Evolutionary conservation across 768 basidiomycete species (phyloP).

Genomic region (Cytidiella melzeri): DNA sequence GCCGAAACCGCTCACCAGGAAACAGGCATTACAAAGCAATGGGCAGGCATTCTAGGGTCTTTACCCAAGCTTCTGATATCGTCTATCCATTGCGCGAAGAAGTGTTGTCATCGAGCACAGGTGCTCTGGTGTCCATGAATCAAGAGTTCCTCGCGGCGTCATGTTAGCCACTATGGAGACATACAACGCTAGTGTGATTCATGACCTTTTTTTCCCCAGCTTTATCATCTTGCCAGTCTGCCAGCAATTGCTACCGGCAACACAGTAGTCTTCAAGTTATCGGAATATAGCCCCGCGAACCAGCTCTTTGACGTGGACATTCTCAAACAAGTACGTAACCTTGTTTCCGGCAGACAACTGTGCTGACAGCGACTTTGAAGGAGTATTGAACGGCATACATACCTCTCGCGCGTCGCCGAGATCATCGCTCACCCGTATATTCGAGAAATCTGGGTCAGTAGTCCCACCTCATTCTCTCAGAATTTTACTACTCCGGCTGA

Average conservation of each 20-base stretch:
- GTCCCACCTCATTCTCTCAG: too few species aligned
- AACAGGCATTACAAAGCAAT: slow-evolving; percentile 24
- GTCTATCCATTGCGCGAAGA: slow-evolving; percentile 34
- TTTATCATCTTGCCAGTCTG: slow-evolving; percentile 41
- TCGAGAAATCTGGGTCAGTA: slow-evolving; percentile 41
- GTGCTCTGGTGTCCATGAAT: slow-evolving; percentile 32
- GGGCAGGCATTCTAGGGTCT: slow-evolving; percentile 10
- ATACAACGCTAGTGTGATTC: not conserved
- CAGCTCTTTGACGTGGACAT: slow-evolving; percentile 38
- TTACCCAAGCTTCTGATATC: slow-evolving; percentile 31
- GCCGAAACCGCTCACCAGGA: slow-evolving; percentile 30
- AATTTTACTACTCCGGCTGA: too few species aligned
- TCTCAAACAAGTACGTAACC: slow-evolving; percentile 33
- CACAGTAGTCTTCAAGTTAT: slow-evolving; percentile 43
- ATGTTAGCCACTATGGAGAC: slow-evolving; percentile 29
- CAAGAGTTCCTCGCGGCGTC: slow-evolving; percentile 41
- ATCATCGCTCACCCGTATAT: slow-evolving; percentile 46
- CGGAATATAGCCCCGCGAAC: slow-evolving; percentile 39
- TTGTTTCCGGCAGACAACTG: not conserved
- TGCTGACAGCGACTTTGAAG: too few species aligned
- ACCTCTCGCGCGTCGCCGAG: slow-evolving; percentile 39
- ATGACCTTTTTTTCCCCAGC: slow-evolving; percentile 20
- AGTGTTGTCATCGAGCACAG: slow-evolving; percentile 31
- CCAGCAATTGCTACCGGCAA: slow-evolving; percentile 45
- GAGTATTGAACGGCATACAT: too few species aligned